phyloP scores from a whole-genome alignment of 352 stramenopile species.

The Phytopythium ostracodes region DNA sequence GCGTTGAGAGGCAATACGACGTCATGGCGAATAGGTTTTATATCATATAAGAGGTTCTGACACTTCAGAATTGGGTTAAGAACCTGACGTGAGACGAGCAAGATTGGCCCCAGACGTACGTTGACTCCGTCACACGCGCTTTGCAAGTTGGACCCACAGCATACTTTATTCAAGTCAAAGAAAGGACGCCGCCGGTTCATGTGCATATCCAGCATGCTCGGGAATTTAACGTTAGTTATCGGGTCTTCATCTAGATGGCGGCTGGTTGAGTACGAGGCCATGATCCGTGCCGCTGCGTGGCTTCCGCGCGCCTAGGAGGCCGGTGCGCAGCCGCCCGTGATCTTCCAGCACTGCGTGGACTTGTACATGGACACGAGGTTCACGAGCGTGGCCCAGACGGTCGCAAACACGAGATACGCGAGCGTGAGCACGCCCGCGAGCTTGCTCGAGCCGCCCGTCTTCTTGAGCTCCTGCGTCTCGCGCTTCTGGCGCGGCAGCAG shows the following conservation, averaged over 20 bases:
- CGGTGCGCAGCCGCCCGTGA: slow-evolving; percentile 46
- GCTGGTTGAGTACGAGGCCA: too few species aligned
- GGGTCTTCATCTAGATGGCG: background rate
- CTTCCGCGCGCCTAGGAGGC: slow-evolving; percentile 8
- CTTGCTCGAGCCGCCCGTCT: slow-evolving; percentile 29
- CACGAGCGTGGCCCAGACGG: slow-evolving; percentile 32
- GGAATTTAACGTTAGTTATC: background rate
- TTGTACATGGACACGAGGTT: slow-evolving; percentile 52
- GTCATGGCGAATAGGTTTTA: background rate
- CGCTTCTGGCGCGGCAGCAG: slow-evolving; percentile 46
- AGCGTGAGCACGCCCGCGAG: slow-evolving; percentile 33
- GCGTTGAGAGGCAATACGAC: too few species aligned
- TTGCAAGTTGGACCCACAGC: background rate
- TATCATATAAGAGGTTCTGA: background rate
- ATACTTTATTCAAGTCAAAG: slow-evolving; percentile 1
- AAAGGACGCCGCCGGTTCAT: background rate
- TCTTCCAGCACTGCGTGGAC: slow-evolving; percentile 50
- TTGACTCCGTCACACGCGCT: background rate
- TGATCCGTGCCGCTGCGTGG: too few species aligned
- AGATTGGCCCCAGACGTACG: too few species aligned
- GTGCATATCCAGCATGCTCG: background rate
- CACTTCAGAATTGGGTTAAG: background rate
- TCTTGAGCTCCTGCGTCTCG: slow-evolving; percentile 44
- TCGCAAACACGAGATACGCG: slow-evolving; percentile 25
- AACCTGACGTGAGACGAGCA: background rate